Conservation (phyloP, 805 yeast species). For the Sugiyamaella qingdaonensis region DNA sequence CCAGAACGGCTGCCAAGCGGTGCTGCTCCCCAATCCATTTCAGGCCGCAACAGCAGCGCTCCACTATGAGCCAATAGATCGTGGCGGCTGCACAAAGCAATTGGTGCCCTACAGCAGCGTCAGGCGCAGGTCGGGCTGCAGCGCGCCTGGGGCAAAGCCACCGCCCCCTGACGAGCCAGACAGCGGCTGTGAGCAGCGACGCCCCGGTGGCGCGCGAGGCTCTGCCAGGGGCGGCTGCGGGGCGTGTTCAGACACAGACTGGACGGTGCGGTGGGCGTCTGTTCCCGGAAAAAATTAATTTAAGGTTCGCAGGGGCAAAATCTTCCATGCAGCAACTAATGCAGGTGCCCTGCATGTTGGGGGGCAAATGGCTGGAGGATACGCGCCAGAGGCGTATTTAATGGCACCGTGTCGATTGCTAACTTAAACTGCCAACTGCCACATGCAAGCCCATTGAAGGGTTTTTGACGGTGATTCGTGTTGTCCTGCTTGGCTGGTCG, state of each 20-base stretch:
- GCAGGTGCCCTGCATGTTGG: constrained; percentile 1
- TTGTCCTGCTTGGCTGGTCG: too few relatives aligned
- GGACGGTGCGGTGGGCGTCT: too few relatives aligned
- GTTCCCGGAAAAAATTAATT: background rate
- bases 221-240: too few relatives aligned
- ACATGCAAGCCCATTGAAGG: background rate
- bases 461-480: too few relatives aligned
- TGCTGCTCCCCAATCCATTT: too few relatives aligned
- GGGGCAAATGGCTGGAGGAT: background rate
- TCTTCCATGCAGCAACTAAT: background rate
- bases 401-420: background rate
- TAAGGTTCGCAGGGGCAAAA: background rate
- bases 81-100: background rate
- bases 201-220: too few relatives aligned
- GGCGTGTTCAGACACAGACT: too few relatives aligned
- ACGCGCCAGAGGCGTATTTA: constrained; percentile 1
- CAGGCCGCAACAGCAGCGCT: background rate
- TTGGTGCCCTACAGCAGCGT: background rate
- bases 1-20: too few relatives aligned
- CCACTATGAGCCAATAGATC: background rate
- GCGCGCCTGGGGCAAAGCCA: too few relatives aligned
- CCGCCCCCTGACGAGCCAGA: too few relatives aligned
- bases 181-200: too few relatives aligned
- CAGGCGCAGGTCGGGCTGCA: too few relatives aligned
- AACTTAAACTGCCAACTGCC: background rate